These are phyloP conservation scores for Cucurbita maxima DNA, from an alignment of 306 rosid genomes.

Conservation along the genomic window DNA sequence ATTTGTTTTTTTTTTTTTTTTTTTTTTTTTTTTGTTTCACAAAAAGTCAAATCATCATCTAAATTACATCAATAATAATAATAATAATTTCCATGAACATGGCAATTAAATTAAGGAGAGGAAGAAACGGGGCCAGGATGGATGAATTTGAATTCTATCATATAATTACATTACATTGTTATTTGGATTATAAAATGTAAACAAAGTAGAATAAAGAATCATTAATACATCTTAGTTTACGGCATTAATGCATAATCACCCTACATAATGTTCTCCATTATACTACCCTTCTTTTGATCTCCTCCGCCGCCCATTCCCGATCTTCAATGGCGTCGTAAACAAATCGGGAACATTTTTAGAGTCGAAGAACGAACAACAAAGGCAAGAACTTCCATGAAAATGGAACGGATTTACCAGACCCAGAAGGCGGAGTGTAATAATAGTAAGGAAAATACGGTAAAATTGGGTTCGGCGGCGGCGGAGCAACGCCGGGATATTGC, in stretches of 20 bases:
- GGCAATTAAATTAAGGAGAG: no score
- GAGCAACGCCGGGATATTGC: neutral
- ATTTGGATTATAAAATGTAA: neutral
- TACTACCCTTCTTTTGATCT: neutral
- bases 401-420: neutral
- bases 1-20: no score
- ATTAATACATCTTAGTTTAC: neutral
- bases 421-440: neutral
- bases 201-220: neutral
- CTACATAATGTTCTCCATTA: neutral
- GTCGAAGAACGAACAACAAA: neutral
- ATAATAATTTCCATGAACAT: no score
- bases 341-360: neutral
- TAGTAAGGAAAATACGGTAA: slow-evolving; percentile 9
- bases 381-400: slow-evolving; percentile 1
- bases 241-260: no score
- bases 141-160: no score
- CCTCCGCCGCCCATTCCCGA: neutral
- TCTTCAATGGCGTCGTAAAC: neutral
- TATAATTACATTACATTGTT: neutral
- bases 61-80: no score
- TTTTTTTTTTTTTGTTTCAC: no score
- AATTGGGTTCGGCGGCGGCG: slow-evolving; percentile 7
- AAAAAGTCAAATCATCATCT: no score
- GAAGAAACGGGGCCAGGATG: no score